Evolutionary conservation across 768 basidiomycete genomes (phyloP).

Genomic region (Agaricus subrufescens): DNA sequence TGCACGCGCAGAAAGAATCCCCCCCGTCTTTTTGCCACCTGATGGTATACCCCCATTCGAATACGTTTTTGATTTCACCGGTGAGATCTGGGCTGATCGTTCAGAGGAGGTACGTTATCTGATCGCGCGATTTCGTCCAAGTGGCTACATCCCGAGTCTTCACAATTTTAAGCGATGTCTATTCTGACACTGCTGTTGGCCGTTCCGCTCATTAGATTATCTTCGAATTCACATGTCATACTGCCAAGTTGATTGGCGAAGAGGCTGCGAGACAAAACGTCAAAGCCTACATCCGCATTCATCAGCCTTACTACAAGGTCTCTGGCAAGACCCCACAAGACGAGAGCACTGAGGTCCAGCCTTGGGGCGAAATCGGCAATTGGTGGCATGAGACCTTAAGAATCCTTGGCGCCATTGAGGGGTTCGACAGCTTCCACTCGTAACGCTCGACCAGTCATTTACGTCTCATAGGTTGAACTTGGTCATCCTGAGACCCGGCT

Average conservation of each 20-base stretch:
- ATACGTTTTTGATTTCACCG: constrained; percentile 83
- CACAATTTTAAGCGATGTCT: neutral
- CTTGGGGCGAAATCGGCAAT: constrained; percentile 60
- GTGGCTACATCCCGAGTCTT: neutral
- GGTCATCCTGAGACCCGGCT: constrained; percentile 70
- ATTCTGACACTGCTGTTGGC: neutral
- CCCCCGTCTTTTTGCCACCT: constrained; percentile 66
- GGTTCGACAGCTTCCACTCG: constrained; percentile 36
- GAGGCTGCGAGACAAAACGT: constrained; percentile 81
- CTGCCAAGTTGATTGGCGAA: constrained; percentile 62
- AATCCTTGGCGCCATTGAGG: constrained; percentile 66
- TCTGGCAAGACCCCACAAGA: constrained; percentile 57
- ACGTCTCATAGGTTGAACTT: constrained; percentile 59
- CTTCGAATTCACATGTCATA: constrained; percentile 67
- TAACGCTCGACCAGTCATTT: constrained; percentile 11
- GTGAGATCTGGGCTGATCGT: constrained; percentile 73
- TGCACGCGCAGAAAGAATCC: constrained; percentile 51
- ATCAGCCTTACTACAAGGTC: constrained; percentile 76
- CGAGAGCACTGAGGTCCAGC: constrained; percentile 75
- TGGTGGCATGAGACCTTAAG: constrained; percentile 91
- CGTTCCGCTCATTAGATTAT: constrained; percentile 49
- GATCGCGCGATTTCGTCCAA: constrained; percentile 8
- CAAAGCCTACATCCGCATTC: constrained; percentile 73
- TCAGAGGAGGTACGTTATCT: constrained; percentile 57
- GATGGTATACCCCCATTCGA: constrained; percentile 65